Base-by-base conservation (phyloP, 1,284 basidiomycete species). In the Somion occarium region DNA sequence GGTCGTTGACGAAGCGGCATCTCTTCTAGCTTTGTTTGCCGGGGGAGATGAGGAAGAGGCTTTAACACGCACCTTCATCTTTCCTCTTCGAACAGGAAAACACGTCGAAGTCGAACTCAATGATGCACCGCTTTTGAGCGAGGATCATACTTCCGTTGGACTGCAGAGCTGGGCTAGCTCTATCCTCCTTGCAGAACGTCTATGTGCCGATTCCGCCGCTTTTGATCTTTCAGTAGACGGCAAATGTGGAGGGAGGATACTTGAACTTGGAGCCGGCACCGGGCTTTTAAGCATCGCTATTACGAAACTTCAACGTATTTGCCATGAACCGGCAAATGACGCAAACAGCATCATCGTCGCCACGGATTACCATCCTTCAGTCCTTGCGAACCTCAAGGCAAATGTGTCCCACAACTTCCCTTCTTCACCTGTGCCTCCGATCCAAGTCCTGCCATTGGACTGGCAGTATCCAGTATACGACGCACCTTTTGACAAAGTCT, bases 191-290 rank as follows among this genome's bases (percentile, higher is more conserved):
- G 85, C 84, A 0, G 78, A 88, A 58, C 75, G 80, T 48, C 76
- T 94, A 55, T 85, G 85, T 38, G 66, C 73, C 2, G 63, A 76
- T 19, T 87, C 90, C 0, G 58, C 50, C 2, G 54, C 60, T 1
- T 86, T 80, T 58, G 74, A 76, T 5, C 63, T 79, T 34, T 27
- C 44, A 22, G 41, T 26, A 25, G 26, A 37, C 13, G 24, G 38
- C 15, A 23, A 18, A 22, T 15, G 55, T 73, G 13, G 74, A 87
- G 11, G 11, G 12, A 51, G 49, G 9, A 68, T 93, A 1, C 75
- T 95, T 34, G 92, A 96, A 67, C 76, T 96, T 12, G 92, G 92
- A 3, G 91, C 91, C 0, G 93, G 93, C 0, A 95, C 93, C 0
- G 92, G 92, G 1, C 68, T 94, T 49, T 74, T 93, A 7, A 90